phyloP scores from a whole-genome alignment of 2,329 filamentous ascomycete genomes.

The Phoma sp. region DNA sequence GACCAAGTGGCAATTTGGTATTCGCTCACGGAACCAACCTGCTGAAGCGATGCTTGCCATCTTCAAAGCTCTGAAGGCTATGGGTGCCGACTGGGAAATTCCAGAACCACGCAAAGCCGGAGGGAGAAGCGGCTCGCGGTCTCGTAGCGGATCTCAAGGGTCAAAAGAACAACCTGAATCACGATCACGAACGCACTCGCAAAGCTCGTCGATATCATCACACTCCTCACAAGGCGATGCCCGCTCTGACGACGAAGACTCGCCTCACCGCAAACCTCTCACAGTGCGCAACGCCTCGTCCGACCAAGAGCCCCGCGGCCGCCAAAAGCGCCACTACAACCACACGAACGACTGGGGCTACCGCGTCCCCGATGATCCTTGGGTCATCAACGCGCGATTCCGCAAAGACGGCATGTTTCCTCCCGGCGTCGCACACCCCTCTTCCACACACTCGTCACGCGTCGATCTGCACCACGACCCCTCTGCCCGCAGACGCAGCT shows the following conservation, averaged over 20 bases:
- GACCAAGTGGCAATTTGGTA: conserved; percentile 97
- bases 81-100: conserved; percentile 86
- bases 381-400: conserved; percentile 92
- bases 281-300: conserved; percentile 37
- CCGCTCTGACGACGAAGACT: conserved; percentile 19
- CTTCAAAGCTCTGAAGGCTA: conserved; percentile 86
- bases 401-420: conserved; percentile 77
- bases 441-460: conserved; percentile 57
- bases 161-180: conserved; percentile 39
- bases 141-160: conserved; percentile 38
- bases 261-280: conserved; percentile 35
- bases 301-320: conserved; percentile 37
- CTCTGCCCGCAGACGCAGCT: conserved; percentile 32
- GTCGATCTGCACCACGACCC: conserved; percentile 53
- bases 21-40: conserved; percentile 89
- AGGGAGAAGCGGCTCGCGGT: conserved; percentile 48
- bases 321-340: conserved; percentile 51
- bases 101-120: conserved; percentile 51
- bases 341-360: conserved; percentile 67
- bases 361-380: conserved; percentile 88
- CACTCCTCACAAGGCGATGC: conserved; percentile 36
- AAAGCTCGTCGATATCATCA: conserved; percentile 43
- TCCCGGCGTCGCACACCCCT: conserved; percentile 57
- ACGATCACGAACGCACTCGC: conserved; percentile 40
- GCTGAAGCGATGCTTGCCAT: conserved; percentile 95